phyloP scores from a whole-genome alignment of 257 asterid species.

The Jasminum sambac region DNA sequence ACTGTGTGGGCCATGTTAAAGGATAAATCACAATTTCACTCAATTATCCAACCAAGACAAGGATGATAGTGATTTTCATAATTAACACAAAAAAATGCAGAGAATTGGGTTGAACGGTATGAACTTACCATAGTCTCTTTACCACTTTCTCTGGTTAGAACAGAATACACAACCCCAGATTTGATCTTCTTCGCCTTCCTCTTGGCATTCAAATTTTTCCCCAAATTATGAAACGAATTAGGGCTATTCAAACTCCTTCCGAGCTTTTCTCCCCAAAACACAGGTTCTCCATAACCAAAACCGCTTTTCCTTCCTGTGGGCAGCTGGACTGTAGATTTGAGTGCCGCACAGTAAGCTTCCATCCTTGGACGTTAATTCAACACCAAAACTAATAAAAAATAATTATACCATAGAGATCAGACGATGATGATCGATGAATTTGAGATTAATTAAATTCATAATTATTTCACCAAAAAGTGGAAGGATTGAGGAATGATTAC shows the following conservation, averaged over 20 bases:
- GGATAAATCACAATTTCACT: background rate
- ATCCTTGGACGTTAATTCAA: conserved; percentile 36
- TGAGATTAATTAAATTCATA: conserved; percentile 19
- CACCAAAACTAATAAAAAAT: conserved; percentile 26
- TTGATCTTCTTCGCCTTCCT: conserved; percentile 44
- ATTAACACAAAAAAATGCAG: background rate
- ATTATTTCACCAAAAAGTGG: conserved; percentile 31
- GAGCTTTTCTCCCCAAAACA: conserved; percentile 58
- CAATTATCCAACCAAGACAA: background rate
- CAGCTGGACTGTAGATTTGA: conserved; percentile 50
- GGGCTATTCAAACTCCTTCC: conserved; percentile 44
- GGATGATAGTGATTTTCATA: background rate
- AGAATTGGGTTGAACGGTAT: background rate
- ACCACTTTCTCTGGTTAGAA: conserved; percentile 70
- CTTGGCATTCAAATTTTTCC: conserved; percentile 47
- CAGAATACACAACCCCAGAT: conserved; percentile 70
- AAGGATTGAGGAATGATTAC: conserved; percentile 31
- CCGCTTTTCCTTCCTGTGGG: conserved; percentile 36
- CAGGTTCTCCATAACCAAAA: conserved; percentile 44
- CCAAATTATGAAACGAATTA: conserved; percentile 34
- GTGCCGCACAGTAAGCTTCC: conserved; percentile 63
- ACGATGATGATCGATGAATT: conserved; percentile 14
- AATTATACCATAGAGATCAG: conserved; percentile 20
- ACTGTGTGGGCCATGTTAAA: background rate
- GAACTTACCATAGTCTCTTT: conserved; percentile 53